These are phyloP conservation scores for Maudiozyma serrabonitensis DNA, from an alignment of 805 yeast species.

Conservation along the genomic window DNA sequence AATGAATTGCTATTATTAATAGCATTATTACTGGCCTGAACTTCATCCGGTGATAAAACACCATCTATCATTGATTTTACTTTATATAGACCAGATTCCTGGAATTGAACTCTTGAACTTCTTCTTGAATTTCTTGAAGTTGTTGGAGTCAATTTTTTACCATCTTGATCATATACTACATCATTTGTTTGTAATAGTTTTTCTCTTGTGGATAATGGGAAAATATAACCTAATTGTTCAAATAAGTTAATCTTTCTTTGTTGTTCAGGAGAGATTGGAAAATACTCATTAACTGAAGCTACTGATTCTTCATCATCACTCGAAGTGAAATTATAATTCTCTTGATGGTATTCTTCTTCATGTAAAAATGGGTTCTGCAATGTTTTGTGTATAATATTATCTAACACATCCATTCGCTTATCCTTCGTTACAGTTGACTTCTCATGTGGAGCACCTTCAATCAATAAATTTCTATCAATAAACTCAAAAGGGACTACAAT, in stretches of 20 bases:
- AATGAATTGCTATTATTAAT: not conserved
- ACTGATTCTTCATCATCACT: slow-evolving; percentile 13
- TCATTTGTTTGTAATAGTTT: slow-evolving; percentile 5
- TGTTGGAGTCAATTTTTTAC: slow-evolving; percentile 7
- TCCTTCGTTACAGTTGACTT: slow-evolving; percentile 1
- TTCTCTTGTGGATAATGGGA: slow-evolving; percentile 20
- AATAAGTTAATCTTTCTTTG: slow-evolving; percentile 18
- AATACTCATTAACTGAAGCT: slow-evolving; percentile 20
- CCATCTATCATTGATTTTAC: slow-evolving; percentile 25
- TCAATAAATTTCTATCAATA: slow-evolving; percentile 20
- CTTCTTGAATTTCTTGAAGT: slow-evolving; percentile 15
- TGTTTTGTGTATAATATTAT: slow-evolving; percentile 13
- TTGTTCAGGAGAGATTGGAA: slow-evolving; percentile 21
- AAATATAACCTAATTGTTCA: slow-evolving; percentile 23
- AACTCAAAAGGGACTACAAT: slow-evolving; percentile 27
- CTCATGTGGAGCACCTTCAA: slow-evolving; percentile 8
- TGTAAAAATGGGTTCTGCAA: slow-evolving; percentile 18
- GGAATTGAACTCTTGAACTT: slow-evolving; percentile 23
- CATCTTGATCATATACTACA: slow-evolving; percentile 7
- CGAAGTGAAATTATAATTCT: not conserved
- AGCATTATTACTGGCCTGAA: not conserved
- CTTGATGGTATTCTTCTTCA: not conserved
- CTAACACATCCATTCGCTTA: slow-evolving; percentile 9
- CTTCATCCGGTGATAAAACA: slow-evolving; percentile 1
- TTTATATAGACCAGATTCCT: slow-evolving; percentile 21